Conservation (phyloP, 2,329 filamentous ascomycete species). For the Aspergillus texensis region DNA sequence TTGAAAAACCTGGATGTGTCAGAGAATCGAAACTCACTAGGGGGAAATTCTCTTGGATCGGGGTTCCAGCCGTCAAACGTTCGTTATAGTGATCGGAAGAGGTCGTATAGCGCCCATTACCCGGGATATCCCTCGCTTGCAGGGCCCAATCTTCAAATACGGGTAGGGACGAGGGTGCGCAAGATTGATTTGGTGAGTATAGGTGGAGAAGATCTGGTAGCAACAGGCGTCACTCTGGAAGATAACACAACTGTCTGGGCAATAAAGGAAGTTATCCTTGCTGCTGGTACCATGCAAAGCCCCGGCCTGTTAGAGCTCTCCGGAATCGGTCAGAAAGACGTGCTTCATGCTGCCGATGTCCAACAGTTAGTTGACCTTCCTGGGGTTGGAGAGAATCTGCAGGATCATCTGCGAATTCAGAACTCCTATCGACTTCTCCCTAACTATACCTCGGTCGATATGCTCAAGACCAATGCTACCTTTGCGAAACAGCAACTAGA, state of each 20-base stretch:
- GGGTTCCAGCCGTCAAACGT: not conserved
- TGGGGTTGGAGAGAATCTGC: slow-evolving; percentile 49
- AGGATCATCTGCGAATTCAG: slow-evolving; percentile 26
- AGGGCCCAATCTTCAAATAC: not conserved
- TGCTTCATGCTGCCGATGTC: slow-evolving; percentile 46
- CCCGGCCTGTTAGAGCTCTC: slow-evolving; percentile 53
- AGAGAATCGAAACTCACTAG: not conserved
- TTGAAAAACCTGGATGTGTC: not conserved
- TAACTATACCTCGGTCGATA: not conserved
- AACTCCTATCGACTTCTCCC: not conserved
- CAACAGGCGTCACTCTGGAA: not conserved
- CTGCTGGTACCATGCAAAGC: slow-evolving; percentile 47
- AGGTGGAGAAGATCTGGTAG: slow-evolving; percentile 13
- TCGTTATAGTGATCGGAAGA: not conserved
- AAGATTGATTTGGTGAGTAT: not conserved
- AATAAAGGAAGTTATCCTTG: slow-evolving; percentile 46
- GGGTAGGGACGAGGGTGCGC: not conserved
- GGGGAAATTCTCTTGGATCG: not conserved
- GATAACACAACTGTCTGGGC: slow-evolving; percentile 10
- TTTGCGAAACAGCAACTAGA: not conserved
- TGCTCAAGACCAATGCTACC: not conserved
- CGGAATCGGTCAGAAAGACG: slow-evolving; percentile 48
- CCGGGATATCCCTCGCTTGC: not conserved
- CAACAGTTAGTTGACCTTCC: slow-evolving; percentile 48
- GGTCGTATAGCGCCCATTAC: not conserved